Conservation (phyloP, 2,329 filamentous ascomycete genomes). For the Fusarium pseudocircinatum region DNA sequence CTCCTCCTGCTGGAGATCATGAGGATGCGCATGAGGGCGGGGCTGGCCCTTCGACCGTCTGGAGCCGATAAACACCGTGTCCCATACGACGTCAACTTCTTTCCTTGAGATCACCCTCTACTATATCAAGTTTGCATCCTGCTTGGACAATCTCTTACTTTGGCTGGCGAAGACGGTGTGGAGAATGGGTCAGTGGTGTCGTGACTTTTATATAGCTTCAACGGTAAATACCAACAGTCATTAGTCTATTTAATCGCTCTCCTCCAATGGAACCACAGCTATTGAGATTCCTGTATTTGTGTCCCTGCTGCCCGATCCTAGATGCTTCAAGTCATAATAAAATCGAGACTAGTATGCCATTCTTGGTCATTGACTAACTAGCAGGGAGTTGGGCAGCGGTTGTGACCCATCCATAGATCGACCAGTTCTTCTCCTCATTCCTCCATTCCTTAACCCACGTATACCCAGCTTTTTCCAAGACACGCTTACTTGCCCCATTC, state of each 20-base stretch:
- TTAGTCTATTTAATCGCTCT: neutral
- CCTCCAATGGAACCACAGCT: accelerated
- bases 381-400: neutral
- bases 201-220: neutral
- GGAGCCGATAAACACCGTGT: neutral
- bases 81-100: accelerated
- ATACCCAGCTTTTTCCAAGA: slow-evolving; percentile 1
- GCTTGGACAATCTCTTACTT: accelerated
- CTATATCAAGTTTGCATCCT: neutral
- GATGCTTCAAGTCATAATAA: neutral
- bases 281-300: accelerated
- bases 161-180: neutral
- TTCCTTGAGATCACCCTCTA: neutral
- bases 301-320: accelerated
- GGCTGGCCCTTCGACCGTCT: neutral
- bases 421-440: slow-evolving; percentile 9
- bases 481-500: neutral
- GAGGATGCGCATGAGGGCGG: neutral
- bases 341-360: no score
- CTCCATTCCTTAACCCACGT: neutral
- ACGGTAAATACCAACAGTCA: accelerated
- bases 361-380: no score
- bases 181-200: accelerated
- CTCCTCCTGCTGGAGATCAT: neutral
- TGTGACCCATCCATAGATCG: slow-evolving; percentile 4